These are phyloP conservation scores for Strobilomyces dryophilus DNA, from an alignment of 768 basidiomycete genomes.

Conservation along the genomic window DNA sequence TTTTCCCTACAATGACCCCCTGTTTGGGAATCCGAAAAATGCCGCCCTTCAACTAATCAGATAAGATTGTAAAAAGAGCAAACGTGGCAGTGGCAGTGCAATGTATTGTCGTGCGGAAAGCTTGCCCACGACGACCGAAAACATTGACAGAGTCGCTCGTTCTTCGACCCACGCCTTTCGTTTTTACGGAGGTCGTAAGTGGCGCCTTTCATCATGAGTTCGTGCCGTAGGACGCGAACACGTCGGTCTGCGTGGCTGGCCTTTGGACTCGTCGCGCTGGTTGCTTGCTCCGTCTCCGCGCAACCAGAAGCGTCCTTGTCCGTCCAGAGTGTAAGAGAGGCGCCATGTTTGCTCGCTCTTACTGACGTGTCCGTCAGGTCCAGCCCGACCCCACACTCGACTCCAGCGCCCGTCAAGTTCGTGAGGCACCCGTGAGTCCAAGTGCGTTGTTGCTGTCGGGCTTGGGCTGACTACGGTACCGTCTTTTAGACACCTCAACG, in stretches of 20 bases:
- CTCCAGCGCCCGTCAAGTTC: slow-evolving; percentile 1
- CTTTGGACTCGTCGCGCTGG: slow-evolving; percentile 53
- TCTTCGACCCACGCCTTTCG: background rate
- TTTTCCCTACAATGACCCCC: no score
- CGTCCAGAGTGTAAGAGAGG: slow-evolving; percentile 15
- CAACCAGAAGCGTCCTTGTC: slow-evolving; percentile 23
- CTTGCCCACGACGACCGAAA: background rate
- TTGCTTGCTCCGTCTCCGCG: slow-evolving; percentile 43
- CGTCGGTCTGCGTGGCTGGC: slow-evolving; percentile 56
- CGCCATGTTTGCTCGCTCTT: background rate
- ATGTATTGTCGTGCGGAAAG: background rate
- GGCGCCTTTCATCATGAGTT: slow-evolving; percentile 12
- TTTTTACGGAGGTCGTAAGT: background rate
- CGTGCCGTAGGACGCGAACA: slow-evolving; percentile 19
- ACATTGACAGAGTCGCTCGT: background rate
- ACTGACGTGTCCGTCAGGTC: slow-evolving; percentile 6
- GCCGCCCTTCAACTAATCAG: no score
- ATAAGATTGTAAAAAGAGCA: slow-evolving; percentile 3
- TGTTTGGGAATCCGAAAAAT: no score
- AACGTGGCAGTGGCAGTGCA: slow-evolving; percentile 22
- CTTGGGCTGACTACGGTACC: background rate
- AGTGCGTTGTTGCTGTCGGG: background rate
- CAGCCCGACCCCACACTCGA: slow-evolving; percentile 12
- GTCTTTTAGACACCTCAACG: slow-evolving; percentile 12
- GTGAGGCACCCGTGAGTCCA: slow-evolving; percentile 13